These are phyloP conservation scores for Cardamine resedifolia DNA, from an alignment of 345 rosid genomes.

Conservation along the genomic window DNA sequence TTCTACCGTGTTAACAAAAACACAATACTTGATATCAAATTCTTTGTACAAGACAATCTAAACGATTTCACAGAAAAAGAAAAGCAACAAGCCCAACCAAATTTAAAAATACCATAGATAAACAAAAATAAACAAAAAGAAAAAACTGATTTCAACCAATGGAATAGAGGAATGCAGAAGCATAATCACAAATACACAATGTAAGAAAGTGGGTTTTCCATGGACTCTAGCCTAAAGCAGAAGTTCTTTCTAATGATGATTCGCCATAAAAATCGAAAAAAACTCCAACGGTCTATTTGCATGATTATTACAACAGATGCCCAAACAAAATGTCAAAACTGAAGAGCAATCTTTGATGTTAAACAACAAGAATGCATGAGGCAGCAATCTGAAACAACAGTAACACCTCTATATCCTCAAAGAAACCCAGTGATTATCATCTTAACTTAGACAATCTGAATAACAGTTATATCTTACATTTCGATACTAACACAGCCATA, in stretches of 20 bases:
- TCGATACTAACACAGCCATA: no score
- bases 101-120: neutral
- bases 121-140: no score
- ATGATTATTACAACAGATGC: neutral
- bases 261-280: neutral
- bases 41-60: neutral
- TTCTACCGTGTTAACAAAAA: slow-evolving; percentile 49
- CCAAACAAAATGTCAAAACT: neutral
- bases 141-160: slow-evolving; percentile 8
- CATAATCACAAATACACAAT: neutral
- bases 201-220: neutral
- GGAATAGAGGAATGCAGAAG: neutral
- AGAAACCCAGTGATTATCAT: neutral
- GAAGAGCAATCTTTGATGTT: neutral
- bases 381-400: neutral
- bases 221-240: neutral
- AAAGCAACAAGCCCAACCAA: neutral
- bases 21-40: neutral
- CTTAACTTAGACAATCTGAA: neutral
- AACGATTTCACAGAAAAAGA: neutral
- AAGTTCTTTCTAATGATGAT: neutral
- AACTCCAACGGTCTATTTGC: neutral
- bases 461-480: no score
- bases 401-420: neutral
- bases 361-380: neutral